Evolutionary conservation across 331 rosid genomes (phyloP).

Genomic region (Rhamnella rubrinervis): DNA sequence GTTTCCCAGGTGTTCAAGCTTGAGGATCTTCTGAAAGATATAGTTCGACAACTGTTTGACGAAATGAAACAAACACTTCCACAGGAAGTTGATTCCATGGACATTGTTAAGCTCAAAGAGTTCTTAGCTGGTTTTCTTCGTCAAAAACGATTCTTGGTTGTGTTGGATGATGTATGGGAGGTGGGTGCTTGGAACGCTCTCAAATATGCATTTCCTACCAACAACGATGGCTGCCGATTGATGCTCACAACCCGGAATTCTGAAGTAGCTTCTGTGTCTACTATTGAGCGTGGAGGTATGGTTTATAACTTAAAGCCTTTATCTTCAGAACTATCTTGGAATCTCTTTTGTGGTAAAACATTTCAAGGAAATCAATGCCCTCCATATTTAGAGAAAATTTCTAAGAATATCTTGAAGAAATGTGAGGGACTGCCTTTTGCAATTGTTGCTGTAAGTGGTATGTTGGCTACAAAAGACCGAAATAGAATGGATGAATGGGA

Average conservation of each 20-base stretch:
- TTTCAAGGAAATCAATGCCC: slow-evolving; percentile 13
- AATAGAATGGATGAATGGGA: neutral
- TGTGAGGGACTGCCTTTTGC: slow-evolving; percentile 29
- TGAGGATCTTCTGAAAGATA: slow-evolving; percentile 17
- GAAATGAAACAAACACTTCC: slow-evolving; percentile 15
- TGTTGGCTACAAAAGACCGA: slow-evolving; percentile 17
- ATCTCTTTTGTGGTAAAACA: slow-evolving; percentile 20
- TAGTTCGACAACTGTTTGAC: slow-evolving; percentile 16
- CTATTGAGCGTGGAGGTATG: neutral
- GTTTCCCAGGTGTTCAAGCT: slow-evolving; percentile 18
- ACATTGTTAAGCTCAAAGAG: slow-evolving; percentile 1
- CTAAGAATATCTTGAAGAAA: slow-evolving; percentile 8
- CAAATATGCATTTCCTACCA: slow-evolving; percentile 19
- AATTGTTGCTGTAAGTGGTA: slow-evolving; percentile 17
- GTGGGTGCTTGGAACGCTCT: slow-evolving; percentile 22
- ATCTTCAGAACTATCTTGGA: slow-evolving; percentile 15
- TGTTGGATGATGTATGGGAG: slow-evolving; percentile 28
- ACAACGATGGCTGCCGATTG: slow-evolving; percentile 15
- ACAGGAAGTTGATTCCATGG: slow-evolving; percentile 1
- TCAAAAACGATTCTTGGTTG: slow-evolving; percentile 17
- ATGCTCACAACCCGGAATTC: slow-evolving; percentile 27
- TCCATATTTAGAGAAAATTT: slow-evolving; percentile 15
- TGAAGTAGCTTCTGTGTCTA: slow-evolving; percentile 15
- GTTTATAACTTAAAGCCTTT: slow-evolving; percentile 21
- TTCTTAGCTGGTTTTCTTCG: slow-evolving; percentile 3